A percentile compares a stretch with the other conserved stretches of the same genome.
phyloP scores from a whole-genome alignment of 177 flowering plant genomes.

The Telopea speciosissima region DNA sequence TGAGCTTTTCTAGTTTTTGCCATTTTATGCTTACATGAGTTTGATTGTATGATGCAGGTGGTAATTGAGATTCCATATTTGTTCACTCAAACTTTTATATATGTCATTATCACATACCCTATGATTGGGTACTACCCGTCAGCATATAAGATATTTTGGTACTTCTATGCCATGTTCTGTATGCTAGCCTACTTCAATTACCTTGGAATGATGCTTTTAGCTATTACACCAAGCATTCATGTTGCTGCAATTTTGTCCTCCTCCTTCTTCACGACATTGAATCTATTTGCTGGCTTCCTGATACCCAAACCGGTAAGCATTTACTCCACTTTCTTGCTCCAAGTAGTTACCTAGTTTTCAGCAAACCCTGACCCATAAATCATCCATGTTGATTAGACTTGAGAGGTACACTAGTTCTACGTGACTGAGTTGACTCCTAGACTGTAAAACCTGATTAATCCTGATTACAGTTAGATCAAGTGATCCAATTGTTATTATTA shows the following conservation, averaged over 20 bases:
- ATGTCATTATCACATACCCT: conserved; percentile 23
- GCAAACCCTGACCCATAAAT: too few relatives aligned
- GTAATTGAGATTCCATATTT: conserved; percentile 29
- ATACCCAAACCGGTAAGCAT: conserved; percentile 35
- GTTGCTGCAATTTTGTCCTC: conserved; percentile 20
- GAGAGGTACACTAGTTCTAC: too few relatives aligned
- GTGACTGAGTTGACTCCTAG: too few relatives aligned
- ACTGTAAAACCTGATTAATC: too few relatives aligned
- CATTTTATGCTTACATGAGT: too few relatives aligned
- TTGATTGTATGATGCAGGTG: conserved; percentile 16
- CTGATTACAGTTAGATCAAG: too few relatives aligned
- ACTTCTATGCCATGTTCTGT: conserved; percentile 24
- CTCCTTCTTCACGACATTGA: conserved; percentile 17
- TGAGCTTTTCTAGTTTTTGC: too few relatives aligned
- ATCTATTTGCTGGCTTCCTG: conserved; percentile 29
- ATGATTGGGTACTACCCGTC: conserved; percentile 22
- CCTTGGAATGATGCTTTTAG: conserved; percentile 32
- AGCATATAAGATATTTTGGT: conserved; percentile 28
- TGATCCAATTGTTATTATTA: too few relatives aligned
- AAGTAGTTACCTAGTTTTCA: too few relatives aligned
- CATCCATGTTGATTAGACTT: too few relatives aligned
- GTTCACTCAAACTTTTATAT: conserved; percentile 17
- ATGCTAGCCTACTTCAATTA: conserved; percentile 23
- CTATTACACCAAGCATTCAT: conserved; percentile 25
- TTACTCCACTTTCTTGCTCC: background rate